Conservation (phyloP, 768 basidiomycete species). For the Lentinula raphanica region DNA sequence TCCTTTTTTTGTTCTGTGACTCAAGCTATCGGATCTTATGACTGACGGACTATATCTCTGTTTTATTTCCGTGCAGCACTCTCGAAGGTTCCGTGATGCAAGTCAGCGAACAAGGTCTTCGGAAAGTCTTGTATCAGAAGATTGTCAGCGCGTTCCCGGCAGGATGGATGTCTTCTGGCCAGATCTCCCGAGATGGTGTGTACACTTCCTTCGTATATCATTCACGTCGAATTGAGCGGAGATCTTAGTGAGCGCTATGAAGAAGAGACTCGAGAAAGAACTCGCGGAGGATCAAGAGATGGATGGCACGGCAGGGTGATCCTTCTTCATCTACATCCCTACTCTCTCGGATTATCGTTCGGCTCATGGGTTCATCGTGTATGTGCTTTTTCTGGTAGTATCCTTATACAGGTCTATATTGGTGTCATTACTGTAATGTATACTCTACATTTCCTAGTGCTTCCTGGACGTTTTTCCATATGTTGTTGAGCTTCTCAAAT, state of each 20-base stretch:
- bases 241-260: constrained; percentile 71
- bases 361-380: background rate
- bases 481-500: background rate
- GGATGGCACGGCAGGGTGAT: background rate
- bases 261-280: constrained; percentile 76
- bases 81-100: constrained; percentile 66
- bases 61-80: constrained; percentile 25
- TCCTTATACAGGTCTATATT: background rate
- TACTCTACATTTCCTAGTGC: background rate
- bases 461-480: background rate
- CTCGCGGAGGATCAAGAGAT: constrained; percentile 46
- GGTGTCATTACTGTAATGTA: background rate
- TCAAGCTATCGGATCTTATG: background rate
- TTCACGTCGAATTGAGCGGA: background rate
- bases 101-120: constrained; percentile 75
- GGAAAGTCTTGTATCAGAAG: constrained; percentile 81
- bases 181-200: constrained; percentile 83
- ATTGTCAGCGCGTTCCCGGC: constrained; percentile 79
- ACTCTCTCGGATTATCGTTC: background rate
- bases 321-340: background rate
- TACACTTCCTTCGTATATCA: background rate
- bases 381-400: background rate
- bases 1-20: background rate
- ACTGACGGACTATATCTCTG: background rate
- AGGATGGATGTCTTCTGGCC: constrained; percentile 82